These are phyloP conservation scores for Mortierella sp. DNA, from an alignment of 371 early-diverging fungal genomes.

Conservation along the genomic window DNA sequence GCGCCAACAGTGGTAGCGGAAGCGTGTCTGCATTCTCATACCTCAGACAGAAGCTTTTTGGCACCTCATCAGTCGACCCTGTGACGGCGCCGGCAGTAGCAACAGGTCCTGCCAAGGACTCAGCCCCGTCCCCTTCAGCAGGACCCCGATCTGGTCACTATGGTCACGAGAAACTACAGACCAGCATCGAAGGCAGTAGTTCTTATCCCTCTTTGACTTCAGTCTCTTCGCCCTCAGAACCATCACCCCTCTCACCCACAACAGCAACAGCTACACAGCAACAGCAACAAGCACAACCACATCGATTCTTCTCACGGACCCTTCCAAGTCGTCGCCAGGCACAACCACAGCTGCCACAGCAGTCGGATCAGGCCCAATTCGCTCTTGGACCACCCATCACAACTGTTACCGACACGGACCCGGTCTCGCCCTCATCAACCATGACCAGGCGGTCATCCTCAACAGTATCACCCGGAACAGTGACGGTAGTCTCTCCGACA, in stretches of 20 bases:
- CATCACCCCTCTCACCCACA: constrained; percentile 1
- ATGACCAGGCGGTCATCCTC: neutral
- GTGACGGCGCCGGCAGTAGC: neutral
- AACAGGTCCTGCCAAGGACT: neutral
- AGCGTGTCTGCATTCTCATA: constrained; percentile 45
- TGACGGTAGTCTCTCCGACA: neutral
- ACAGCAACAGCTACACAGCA: constrained; percentile 16
- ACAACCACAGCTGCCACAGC: constrained; percentile 16
- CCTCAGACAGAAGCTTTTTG: constrained; percentile 41
- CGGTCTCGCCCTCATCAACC: neutral
- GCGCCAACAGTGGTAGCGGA: neutral
- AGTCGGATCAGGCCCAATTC: neutral
- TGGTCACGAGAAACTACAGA: constrained; percentile 3
- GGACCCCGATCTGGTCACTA: neutral
- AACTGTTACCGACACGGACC: neutral
- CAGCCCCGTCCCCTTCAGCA: neutral
- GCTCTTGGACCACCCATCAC: neutral
- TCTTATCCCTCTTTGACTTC: neutral
- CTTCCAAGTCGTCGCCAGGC: constrained; percentile 35
- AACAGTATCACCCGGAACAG: neutral
- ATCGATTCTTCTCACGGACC: constrained; percentile 46
- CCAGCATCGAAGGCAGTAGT: neutral
- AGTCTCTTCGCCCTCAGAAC: neutral
- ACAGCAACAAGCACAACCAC: constrained; percentile 10
- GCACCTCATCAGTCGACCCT: constrained; percentile 13